phyloP scores from a whole-genome alignment of 257 asterid genomes.

The Coffea canephora region DNA sequence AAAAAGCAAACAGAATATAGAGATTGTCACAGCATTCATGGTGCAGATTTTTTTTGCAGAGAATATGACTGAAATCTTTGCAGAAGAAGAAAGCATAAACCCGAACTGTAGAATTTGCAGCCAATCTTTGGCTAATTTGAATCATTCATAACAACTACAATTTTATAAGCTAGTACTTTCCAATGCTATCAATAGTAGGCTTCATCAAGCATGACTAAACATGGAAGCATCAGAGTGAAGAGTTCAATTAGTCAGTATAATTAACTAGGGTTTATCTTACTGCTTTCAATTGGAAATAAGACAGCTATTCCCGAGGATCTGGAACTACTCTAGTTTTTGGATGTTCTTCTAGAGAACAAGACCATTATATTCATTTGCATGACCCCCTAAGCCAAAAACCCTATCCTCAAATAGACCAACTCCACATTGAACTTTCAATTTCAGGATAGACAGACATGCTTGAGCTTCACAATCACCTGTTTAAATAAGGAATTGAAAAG shows the following conservation, averaged over 20 bases:
- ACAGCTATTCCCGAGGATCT: neutral
- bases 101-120: neutral
- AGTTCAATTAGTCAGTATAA: neutral
- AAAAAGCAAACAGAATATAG: neutral
- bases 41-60: neutral
- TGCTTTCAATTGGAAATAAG: neutral
- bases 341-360: neutral
- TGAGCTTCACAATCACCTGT: neutral
- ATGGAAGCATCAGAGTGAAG: neutral
- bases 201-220: neutral
- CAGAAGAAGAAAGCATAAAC: neutral
- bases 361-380: neutral
- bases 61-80: neutral
- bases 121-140: neutral
- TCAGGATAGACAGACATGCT: neutral
- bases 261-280: neutral
- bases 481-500: neutral
- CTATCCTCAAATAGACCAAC: neutral
- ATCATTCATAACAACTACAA: neutral
- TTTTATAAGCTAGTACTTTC: neutral
- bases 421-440: neutral
- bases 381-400: neutral
- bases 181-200: neutral
- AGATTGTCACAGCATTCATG: neutral
- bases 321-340: neutral